Evolutionary conservation across 2,329 filamentous ascomycete genomes (phyloP).

Genomic region (Daldinia sp.): DNA sequence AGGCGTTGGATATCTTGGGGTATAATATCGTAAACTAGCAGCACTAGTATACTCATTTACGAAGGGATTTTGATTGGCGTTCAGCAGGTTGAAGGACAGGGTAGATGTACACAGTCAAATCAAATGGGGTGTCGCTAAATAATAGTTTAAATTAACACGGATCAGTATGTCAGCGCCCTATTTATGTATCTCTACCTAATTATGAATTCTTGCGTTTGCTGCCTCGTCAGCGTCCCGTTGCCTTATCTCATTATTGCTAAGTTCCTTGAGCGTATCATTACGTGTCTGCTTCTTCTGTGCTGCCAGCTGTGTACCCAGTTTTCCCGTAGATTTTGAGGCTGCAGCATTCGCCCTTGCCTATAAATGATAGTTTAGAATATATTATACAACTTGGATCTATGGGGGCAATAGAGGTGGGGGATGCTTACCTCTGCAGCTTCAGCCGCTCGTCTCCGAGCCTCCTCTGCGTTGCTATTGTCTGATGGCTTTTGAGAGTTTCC

Average conservation of each 20-base stretch:
- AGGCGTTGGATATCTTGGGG: neutral
- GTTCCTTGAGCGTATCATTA: slow-evolving; percentile 74
- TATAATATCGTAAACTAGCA: neutral
- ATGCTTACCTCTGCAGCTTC: slow-evolving; percentile 81
- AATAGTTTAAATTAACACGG: slow-evolving; percentile 1
- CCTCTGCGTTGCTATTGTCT: slow-evolving; percentile 55
- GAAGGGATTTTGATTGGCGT: slow-evolving; percentile 4
- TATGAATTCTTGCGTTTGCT: slow-evolving; percentile 67
- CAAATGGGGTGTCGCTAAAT: slow-evolving; percentile 1
- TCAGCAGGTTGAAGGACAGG: neutral
- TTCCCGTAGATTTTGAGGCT: slow-evolving; percentile 69
- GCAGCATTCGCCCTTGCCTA: slow-evolving; percentile 76
- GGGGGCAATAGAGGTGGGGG: slow-evolving; percentile 2
- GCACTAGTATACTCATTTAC: neutral
- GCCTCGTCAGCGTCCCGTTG: slow-evolving; percentile 76
- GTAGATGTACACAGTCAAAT: slow-evolving; percentile 1
- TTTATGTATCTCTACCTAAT: slow-evolving; percentile 55
- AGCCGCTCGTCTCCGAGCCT: slow-evolving; percentile 80
- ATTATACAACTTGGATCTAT: neutral
- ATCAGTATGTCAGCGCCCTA: neutral
- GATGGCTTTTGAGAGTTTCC: slow-evolving; percentile 51
- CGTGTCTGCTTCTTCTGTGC: slow-evolving; percentile 82
- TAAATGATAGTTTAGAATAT: slow-evolving; percentile 20
- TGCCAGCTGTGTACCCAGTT: slow-evolving; percentile 76
- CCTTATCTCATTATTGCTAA: slow-evolving; percentile 73